Base-by-base conservation (phyloP, 441 rosid species). In the Breynia disticha region DNA sequence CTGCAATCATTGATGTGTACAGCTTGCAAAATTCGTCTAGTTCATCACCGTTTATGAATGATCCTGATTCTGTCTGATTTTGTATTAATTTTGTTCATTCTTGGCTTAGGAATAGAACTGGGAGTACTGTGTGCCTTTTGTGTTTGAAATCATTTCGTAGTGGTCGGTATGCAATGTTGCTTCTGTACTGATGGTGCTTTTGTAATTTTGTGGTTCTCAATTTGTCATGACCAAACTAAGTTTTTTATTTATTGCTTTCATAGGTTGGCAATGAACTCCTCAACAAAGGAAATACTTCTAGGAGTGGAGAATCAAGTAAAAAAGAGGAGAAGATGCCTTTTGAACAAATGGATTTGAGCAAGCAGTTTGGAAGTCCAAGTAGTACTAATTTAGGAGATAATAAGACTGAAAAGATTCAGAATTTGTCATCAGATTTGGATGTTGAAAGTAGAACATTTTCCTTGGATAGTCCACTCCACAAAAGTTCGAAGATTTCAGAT, bases 261-360 rank as follows among this genome's bases (percentile, higher is more conserved):
- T 64, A 86, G 99, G 75, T 42, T 72, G 77, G 76, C 55, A 60
- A 63, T 71, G 79, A 75, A 59, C 65, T 73, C 39, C 71, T 67
- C 61, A 58, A 59, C 24, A 73, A 74, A 74, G 86, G 76, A 52
- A 66, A 52, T 59, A 50, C 18, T 64, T 56, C 44, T 5, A 63
- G 64, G 52, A 75, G 69, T 72, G 80, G 70, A 45, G 50, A 52
- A 51, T 67, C 79, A 57, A 64, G 50, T 64, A 65, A 62, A 69
- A 77, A 61, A 46, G 82, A 66, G 64, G 76, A 65, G 56, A 75
- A 65, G 21, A 72, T 48, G 50, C 63, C 60, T 13, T 55, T 50
- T 15, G 72, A 65, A 52, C 73, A 60, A 63, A 59, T 58, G 32
- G 72, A 75, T 53, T 68, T 61, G 46, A 67, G 55, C 56, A 64